Evolutionary conservation across 768 basidiomycete genomes (phyloP).

Genomic region (Glaciozyma martinii): DNA sequence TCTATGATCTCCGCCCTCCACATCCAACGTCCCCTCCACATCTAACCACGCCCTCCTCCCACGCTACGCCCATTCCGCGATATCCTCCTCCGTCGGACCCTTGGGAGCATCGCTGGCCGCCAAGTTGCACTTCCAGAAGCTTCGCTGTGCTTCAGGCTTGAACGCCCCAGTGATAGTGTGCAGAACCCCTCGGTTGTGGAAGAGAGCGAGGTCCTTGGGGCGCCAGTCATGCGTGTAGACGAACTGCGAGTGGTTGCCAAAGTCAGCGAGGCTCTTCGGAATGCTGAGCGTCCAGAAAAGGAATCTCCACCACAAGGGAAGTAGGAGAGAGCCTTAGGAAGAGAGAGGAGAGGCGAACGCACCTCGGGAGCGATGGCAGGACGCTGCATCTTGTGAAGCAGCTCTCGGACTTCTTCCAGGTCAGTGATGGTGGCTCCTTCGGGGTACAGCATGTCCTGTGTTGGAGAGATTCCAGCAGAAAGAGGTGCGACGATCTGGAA

Average conservation of each 20-base stretch:
- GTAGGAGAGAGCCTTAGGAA: too few relatives aligned
- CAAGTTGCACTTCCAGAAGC: conserved; percentile 54
- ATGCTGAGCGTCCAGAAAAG: too few relatives aligned
- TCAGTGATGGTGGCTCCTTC: conserved; percentile 70
- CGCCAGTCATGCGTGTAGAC: conserved; percentile 86
- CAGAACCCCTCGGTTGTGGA: conserved; percentile 75
- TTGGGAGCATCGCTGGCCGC: conserved; percentile 65
- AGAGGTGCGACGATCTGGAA: conserved; percentile 67
- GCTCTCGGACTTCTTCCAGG: conserved; percentile 58
- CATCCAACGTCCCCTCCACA: too few relatives aligned
- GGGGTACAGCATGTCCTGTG: conserved; percentile 63
- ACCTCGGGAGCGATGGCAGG: conserved; percentile 76
- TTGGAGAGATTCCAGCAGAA: conserved; percentile 50
- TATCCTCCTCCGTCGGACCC: conserved; percentile 61
- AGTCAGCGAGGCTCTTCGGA: background rate
- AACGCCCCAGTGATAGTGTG: conserved; percentile 75
- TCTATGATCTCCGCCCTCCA: too few relatives aligned
- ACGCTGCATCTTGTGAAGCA: conserved; percentile 77
- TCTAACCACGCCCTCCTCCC: too few relatives aligned
- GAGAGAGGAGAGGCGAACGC: conserved; percentile 31
- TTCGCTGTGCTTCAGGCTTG: conserved; percentile 50
- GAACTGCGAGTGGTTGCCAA: conserved; percentile 43
- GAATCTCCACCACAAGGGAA: too few relatives aligned
- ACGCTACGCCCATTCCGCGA: conserved; percentile 39
- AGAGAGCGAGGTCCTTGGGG: conserved; percentile 66